Evolutionary conservation across 2,329 filamentous ascomycete genomes (phyloP).

Genomic region (Neopestalotiopsis rosae): DNA sequence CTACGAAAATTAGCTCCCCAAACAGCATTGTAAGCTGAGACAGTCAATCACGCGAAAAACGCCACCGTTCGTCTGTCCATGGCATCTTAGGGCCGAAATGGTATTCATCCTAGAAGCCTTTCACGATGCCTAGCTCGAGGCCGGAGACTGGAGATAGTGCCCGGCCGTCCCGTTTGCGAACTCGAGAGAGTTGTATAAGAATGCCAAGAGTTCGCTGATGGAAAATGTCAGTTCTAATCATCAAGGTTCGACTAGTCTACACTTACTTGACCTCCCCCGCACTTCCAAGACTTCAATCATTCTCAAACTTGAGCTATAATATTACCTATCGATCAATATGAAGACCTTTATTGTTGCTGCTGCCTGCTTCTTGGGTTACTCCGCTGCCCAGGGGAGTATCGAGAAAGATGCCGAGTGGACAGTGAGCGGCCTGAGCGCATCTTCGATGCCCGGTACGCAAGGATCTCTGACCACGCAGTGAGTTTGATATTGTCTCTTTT

Average conservation of each 20-base stretch:
- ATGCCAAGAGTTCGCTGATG: neutral
- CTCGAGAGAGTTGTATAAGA: neutral
- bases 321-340: constrained; percentile 1
- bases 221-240: neutral
- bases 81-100: neutral
- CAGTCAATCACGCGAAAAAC: neutral
- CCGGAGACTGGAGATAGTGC: neutral
- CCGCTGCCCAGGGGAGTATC: neutral
- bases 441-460: neutral
- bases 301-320: neutral
- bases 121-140: neutral
- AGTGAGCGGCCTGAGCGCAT: neutral
- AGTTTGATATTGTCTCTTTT: neutral
- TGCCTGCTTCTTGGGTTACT: neutral
- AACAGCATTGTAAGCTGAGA: neutral
- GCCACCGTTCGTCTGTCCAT: neutral
- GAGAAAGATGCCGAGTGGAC: constrained; percentile 12
- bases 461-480: neutral
- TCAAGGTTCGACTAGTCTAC: neutral
- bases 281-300: neutral
- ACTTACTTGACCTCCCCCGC: neutral
- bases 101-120: neutral
- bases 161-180: neutral
- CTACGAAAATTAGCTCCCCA: constrained; percentile 3
- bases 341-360: neutral